Evolutionary conservation across 352 stramenopile species (phyloP).

Genomic region (Globisporangium sylvaticum): DNA sequence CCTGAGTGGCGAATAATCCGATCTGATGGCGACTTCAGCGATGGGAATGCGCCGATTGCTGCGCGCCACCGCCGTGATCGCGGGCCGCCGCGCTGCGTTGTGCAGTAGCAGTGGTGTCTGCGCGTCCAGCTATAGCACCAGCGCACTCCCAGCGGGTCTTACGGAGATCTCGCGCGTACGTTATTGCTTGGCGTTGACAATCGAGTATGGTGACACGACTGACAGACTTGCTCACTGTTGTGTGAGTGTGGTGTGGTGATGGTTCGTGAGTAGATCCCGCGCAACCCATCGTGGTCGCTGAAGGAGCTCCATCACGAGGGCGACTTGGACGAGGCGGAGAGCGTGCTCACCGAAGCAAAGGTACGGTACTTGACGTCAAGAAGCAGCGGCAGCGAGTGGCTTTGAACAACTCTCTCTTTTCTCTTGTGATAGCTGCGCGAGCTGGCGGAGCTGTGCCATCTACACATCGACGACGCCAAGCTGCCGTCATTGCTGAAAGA

Average conservation of each 20-base stretch:
- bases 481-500: constrained; percentile 69
- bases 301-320: constrained; percentile 73
- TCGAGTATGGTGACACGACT: neutral
- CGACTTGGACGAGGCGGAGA: constrained; percentile 31
- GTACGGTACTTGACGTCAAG: constrained; percentile 16
- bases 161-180: constrained; percentile 51
- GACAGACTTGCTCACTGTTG: neutral
- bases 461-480: constrained; percentile 73
- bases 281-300: constrained; percentile 76
- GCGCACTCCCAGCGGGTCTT: constrained; percentile 43
- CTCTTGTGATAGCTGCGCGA: constrained; percentile 45
- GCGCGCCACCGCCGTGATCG: neutral
- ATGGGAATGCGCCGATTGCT: constrained; percentile 7
- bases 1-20: constrained; percentile 3
- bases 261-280: constrained; percentile 34
- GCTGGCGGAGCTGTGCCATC: constrained; percentile 75
- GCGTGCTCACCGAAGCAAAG: constrained; percentile 61
- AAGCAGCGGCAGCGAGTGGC: neutral
- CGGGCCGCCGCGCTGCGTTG: neutral
- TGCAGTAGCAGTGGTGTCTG: neutral
- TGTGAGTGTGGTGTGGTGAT: neutral
- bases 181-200: neutral
- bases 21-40: constrained; percentile 4
- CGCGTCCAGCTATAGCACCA: neutral
- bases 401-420: neutral